Evolutionary conservation across 768 basidiomycete species (phyloP).

Genomic region (Collybia sordida): DNA sequence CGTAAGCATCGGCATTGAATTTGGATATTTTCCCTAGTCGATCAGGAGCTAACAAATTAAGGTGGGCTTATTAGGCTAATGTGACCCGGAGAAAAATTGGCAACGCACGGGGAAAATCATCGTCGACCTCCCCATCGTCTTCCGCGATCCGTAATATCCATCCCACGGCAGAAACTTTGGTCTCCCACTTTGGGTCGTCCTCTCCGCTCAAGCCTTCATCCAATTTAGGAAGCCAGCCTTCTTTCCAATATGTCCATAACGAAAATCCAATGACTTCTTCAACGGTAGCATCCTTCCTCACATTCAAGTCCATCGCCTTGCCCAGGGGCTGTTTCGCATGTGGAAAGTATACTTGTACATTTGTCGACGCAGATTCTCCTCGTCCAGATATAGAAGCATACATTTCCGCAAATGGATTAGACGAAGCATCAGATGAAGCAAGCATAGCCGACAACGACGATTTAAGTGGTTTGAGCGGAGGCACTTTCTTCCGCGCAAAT

Average conservation of each 20-base stretch:
- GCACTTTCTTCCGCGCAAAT: constrained; percentile 55
- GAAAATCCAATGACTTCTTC: constrained; percentile 96
- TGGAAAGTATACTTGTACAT: constrained; percentile 84
- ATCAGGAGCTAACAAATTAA: constrained; percentile 71
- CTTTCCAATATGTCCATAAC: constrained; percentile 92
- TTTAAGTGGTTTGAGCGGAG: constrained; percentile 38
- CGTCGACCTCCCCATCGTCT: constrained; percentile 97
- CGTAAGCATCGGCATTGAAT: constrained; percentile 90
- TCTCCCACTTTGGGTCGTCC: constrained; percentile 59
- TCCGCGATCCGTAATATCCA: constrained; percentile 96
- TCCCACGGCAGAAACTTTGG: constrained; percentile 70
- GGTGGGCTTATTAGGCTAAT: constrained; percentile 7
- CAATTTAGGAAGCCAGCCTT: constrained; percentile 75
- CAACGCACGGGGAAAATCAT: constrained; percentile 92
- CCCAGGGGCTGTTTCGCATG: constrained; percentile 62
- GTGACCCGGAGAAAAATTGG: not conserved
- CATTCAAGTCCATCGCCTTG: constrained; percentile 68
- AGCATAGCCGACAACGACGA: constrained; percentile 79
- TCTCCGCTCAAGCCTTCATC: constrained; percentile 63
- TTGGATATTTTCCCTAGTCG: constrained; percentile 81
- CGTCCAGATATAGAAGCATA: constrained; percentile 87
- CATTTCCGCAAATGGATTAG: constrained; percentile 86
- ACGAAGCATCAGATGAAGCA: constrained; percentile 58
- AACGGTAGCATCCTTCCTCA: constrained; percentile 85
- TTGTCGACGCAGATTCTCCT: constrained; percentile 58